Evolutionary conservation across 2,329 filamentous ascomycete species (phyloP).

Genomic region (Colletotrichum brevisporum): DNA sequence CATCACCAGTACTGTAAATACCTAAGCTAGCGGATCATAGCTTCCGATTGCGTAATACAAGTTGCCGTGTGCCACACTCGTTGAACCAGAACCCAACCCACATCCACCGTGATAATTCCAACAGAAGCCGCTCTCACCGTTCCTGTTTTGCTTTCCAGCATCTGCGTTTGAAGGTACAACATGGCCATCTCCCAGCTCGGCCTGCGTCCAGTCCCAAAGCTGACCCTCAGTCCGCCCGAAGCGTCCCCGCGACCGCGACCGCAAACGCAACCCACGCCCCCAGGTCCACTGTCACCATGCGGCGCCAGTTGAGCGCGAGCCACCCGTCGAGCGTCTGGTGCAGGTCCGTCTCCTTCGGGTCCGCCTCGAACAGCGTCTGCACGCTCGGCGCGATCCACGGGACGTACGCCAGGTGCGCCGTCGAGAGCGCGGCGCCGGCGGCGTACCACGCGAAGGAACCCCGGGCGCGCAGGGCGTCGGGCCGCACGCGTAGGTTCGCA

Average conservation of each 20-base stretch:
- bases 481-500: neutral
- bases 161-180: neutral
- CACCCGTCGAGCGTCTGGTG: conserved; percentile 13
- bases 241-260: neutral
- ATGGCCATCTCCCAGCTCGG: too few species aligned
- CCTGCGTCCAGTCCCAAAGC: too few species aligned
- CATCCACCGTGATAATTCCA: too few species aligned
- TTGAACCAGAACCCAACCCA: too few species aligned
- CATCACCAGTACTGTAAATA: too few species aligned
- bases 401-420: conserved; percentile 50
- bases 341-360: neutral
- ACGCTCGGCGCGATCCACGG: conserved; percentile 40
- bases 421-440: conserved; percentile 47
- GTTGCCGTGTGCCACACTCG: too few species aligned
- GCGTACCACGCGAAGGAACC: conserved; percentile 48
- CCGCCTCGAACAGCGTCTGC: neutral
- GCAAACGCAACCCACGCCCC: conserved; percentile 22
- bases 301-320: conserved; percentile 5
- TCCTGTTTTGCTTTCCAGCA: too few species aligned
- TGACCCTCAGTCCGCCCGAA: neutral
- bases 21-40: too few species aligned
- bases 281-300: conserved; percentile 13
- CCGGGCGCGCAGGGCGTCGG: neutral
- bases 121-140: too few species aligned
- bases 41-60: too few species aligned